These are phyloP conservation scores for Corchorus olitorius DNA, from an alignment of 345 rosid genomes.

Conservation along the genomic window DNA sequence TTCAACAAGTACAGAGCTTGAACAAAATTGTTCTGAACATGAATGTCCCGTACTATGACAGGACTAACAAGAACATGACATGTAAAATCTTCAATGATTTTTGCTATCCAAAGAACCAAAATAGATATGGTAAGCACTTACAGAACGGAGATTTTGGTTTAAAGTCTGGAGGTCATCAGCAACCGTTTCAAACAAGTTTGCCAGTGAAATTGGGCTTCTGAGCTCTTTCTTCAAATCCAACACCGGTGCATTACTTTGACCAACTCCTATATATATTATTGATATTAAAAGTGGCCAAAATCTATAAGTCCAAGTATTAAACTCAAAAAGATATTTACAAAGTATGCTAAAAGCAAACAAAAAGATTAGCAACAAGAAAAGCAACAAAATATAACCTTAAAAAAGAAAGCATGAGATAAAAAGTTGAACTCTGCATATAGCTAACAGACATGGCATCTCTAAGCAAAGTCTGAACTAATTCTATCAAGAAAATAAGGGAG, in stretches of 20 bases:
- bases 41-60: background rate
- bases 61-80: background rate
- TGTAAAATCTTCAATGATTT: background rate
- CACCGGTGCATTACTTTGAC: constrained; percentile 49
- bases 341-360: background rate
- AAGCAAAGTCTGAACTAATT: background rate
- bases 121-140: constrained; percentile 39
- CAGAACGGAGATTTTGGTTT: constrained; percentile 87
- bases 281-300: constrained; percentile 24
- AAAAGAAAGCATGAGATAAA: background rate
- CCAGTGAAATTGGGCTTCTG: constrained; percentile 51
- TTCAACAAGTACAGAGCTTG: background rate
- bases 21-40: background rate
- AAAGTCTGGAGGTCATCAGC: constrained; percentile 79
- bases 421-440: background rate
- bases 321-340: background rate
- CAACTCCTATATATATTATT: constrained; percentile 47
- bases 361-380: background rate
- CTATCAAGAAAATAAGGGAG: background rate
- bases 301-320: background rate
- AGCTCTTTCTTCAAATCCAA: constrained; percentile 57
- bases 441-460: background rate
- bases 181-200: constrained; percentile 72
- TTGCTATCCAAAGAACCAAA: background rate
- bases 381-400: background rate